Conservation (phyloP, 352 stramenopile species). For the Achlya hypogyna region DNA sequence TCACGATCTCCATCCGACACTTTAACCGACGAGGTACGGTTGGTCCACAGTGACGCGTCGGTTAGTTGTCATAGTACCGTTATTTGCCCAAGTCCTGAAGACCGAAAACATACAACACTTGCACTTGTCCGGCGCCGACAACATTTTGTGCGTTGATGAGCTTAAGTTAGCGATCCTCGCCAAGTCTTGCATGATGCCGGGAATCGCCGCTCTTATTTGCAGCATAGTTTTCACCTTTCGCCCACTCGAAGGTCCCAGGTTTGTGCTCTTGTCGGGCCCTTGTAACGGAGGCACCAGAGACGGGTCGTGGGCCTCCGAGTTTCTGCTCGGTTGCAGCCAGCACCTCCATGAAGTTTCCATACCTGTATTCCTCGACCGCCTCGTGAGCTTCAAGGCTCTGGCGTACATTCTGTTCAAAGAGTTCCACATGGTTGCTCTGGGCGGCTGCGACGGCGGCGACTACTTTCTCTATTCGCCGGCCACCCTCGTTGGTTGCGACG, state of each 20-base stretch:
- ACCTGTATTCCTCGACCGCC: slow-evolving; percentile 39
- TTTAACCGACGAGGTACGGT: slow-evolving; percentile 49
- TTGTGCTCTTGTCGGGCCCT: background rate
- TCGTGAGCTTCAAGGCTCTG: slow-evolving; percentile 39
- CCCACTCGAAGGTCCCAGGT: slow-evolving; percentile 36
- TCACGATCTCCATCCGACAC: slow-evolving; percentile 66
- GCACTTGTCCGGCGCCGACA: slow-evolving; percentile 55
- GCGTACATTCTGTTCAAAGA: slow-evolving; percentile 58
- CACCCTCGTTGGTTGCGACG: background rate
- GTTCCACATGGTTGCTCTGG: slow-evolving; percentile 43
- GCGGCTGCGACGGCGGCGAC: slow-evolving; percentile 36
- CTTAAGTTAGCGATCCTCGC: slow-evolving; percentile 61
- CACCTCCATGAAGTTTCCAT: slow-evolving; percentile 49
- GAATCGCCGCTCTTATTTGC: slow-evolving; percentile 60
- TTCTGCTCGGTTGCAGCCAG: slow-evolving; percentile 43
- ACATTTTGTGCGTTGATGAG: slow-evolving; percentile 69
- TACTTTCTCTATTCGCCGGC: slow-evolving; percentile 4
- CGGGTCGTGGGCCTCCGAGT: slow-evolving; percentile 52
- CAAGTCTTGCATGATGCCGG: slow-evolving; percentile 62
- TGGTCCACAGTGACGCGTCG: background rate
- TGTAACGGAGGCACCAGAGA: slow-evolving; percentile 12
- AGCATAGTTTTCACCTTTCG: slow-evolving; percentile 61
- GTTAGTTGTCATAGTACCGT: slow-evolving; percentile 27
- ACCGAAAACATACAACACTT: slow-evolving; percentile 63
- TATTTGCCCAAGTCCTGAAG: slow-evolving; percentile 75